phyloP scores from a whole-genome alignment of 805 yeast species.

The Ogataea ramenticola region DNA sequence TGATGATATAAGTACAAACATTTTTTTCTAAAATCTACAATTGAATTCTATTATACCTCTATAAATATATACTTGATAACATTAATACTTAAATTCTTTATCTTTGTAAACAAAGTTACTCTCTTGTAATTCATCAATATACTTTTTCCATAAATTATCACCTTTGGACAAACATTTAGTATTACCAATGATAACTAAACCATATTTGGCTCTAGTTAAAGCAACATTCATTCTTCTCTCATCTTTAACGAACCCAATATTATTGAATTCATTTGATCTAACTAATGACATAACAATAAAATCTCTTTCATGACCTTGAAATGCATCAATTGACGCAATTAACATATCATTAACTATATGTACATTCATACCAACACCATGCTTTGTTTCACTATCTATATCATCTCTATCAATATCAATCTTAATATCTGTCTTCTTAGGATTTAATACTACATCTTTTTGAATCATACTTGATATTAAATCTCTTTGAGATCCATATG shows the following conservation, averaged over 20 bases:
- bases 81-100: not conserved
- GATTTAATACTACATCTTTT: slow-evolving; percentile 49
- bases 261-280: slow-evolving; percentile 48
- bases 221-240: slow-evolving; percentile 64
- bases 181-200: slow-evolving; percentile 58
- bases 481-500: slow-evolving; percentile 73
- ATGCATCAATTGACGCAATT: slow-evolving; percentile 73
- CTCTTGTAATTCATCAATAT: slow-evolving; percentile 32
- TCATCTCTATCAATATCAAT: slow-evolving; percentile 60
- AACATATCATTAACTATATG: slow-evolving; percentile 38
- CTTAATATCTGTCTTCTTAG: slow-evolving; percentile 37
- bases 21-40: too few species aligned
- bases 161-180: slow-evolving; percentile 39
- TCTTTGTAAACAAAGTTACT: slow-evolving; percentile 24
- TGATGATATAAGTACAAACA: too few species aligned
- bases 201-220: slow-evolving; percentile 60
- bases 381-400: slow-evolving; percentile 32
- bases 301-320: slow-evolving; percentile 87
- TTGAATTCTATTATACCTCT: too few species aligned
- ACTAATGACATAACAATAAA: slow-evolving; percentile 75
- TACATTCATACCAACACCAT: slow-evolving; percentile 29
- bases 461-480: slow-evolving; percentile 44
- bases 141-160: slow-evolving; percentile 42
- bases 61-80: too few species aligned
- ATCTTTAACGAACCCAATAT: slow-evolving; percentile 58